A percentile compares a stretch with the other conserved stretches of the same genome.
Evolutionary conservation across 257 asterid genomes (phyloP).

Genomic region (Verbascum thapsus): DNA sequence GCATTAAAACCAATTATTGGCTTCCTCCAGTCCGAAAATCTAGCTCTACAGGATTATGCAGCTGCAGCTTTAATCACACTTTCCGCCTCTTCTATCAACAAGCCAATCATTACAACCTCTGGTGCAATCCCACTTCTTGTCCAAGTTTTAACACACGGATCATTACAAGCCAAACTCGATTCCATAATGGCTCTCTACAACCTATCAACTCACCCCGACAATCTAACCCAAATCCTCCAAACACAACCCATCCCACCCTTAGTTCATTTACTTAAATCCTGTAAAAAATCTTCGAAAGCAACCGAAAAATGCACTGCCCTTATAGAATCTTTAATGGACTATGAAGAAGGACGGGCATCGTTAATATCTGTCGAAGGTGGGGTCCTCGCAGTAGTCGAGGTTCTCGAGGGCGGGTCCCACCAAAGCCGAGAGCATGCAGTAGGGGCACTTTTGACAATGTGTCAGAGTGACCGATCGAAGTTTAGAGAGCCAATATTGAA

Average conservation of each 20-base stretch:
- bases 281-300: conserved; percentile 68
- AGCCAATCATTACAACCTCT: conserved; percentile 74
- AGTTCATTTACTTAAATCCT: conserved; percentile 60
- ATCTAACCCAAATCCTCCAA: conserved; percentile 53
- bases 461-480: conserved; percentile 69
- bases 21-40: conserved; percentile 67
- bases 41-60: conserved; percentile 71
- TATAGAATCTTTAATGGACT: conserved; percentile 62
- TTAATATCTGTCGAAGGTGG: conserved; percentile 83
- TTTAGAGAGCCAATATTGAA: conserved; percentile 83
- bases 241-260: conserved; percentile 67
- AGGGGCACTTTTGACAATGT: conserved; percentile 80
- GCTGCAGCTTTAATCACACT: conserved; percentile 83
- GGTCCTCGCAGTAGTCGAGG: conserved; percentile 84
- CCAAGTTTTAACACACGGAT: conserved; percentile 49
- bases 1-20: conserved; percentile 71
- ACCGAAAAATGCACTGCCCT: conserved; percentile 77
- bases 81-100: conserved; percentile 82
- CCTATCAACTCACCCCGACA: conserved; percentile 67
- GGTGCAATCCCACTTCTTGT: conserved; percentile 89
- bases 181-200: conserved; percentile 88
- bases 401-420: conserved; percentile 72
- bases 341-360: conserved; percentile 73
- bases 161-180: conserved; percentile 72
- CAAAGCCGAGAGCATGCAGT: conserved; percentile 92